These are phyloP conservation scores for Magnaporthiopsis rhizophila DNA, from an alignment of 2,329 filamentous ascomycete genomes.

Conservation along the genomic window DNA sequence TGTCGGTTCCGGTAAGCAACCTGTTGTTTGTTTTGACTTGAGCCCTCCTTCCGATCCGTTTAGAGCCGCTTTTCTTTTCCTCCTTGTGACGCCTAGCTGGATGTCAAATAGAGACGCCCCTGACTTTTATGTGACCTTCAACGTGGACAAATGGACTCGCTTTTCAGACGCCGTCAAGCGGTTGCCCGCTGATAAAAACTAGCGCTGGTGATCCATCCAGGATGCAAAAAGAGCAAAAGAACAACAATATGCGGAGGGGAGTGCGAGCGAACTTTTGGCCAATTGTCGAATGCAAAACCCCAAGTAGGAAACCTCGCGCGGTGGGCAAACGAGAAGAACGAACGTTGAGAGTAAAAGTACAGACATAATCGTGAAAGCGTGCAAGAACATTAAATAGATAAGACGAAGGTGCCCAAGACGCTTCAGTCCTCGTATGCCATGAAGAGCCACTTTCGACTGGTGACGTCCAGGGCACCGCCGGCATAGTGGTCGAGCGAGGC, in stretches of 20 bases:
- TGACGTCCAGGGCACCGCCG: slow-evolving; percentile 46
- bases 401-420: background rate
- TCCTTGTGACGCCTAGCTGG: background rate
- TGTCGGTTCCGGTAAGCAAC: background rate
- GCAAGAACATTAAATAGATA: background rate
- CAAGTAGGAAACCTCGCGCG: background rate
- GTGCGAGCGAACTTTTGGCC: background rate
- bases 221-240: background rate
- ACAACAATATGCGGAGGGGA: background rate
- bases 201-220: background rate
- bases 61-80: background rate
- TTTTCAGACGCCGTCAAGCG: background rate
- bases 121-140: background rate
- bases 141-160: background rate
- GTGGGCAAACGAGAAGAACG: too few species aligned
- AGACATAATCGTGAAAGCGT: background rate
- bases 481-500: slow-evolving; percentile 73
- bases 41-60: background rate
- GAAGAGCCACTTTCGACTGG: slow-evolving; percentile 76
- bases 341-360: background rate
- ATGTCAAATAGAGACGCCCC: background rate
- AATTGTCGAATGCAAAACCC: background rate
- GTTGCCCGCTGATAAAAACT: background rate
- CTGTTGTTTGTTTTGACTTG: background rate
- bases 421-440: slow-evolving; percentile 78